Evolutionary conservation across 1,284 basidiomycete genomes (phyloP).

Genomic region (Cutaneotrichosporon cyanovorans): DNA sequence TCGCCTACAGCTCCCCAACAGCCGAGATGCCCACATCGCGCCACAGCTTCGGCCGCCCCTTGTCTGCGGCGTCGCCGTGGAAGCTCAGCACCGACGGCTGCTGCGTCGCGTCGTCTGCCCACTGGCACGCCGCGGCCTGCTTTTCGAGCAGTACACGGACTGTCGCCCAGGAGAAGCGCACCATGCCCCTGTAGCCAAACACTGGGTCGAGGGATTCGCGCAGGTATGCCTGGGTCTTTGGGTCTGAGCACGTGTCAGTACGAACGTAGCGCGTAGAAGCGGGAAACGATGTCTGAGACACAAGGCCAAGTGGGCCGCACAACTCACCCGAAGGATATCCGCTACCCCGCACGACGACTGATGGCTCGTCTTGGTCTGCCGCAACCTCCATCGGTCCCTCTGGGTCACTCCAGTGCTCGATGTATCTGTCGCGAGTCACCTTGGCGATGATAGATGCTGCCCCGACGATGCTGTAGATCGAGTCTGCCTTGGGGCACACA

Average conservation of each 20-base stretch:
- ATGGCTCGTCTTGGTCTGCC: background rate
- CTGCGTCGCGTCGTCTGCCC: slow-evolving; percentile 71
- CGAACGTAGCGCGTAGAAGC: too few relatives aligned
- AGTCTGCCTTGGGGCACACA: slow-evolving; percentile 87
- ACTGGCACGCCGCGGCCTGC: slow-evolving; percentile 65
- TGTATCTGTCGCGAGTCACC: slow-evolving; percentile 80
- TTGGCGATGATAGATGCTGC: slow-evolving; percentile 96
- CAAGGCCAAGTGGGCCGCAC: background rate
- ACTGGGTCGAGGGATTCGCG: slow-evolving; percentile 69
- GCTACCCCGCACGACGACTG: slow-evolving; percentile 52
- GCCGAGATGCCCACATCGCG: slow-evolving; percentile 66
- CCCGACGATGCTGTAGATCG: slow-evolving; percentile 90
- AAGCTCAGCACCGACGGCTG: slow-evolving; percentile 62
- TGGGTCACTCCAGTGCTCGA: slow-evolving; percentile 67
- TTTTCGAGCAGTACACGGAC: slow-evolving; percentile 81
- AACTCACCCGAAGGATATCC: slow-evolving; percentile 78
- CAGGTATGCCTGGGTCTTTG: slow-evolving; percentile 84
- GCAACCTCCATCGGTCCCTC: slow-evolving; percentile 29
- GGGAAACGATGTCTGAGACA: too few relatives aligned
- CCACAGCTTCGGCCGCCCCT: slow-evolving; percentile 61
- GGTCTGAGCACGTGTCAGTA: slow-evolving; percentile 53
- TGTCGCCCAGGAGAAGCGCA: slow-evolving; percentile 93
- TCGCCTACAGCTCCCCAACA: slow-evolving; percentile 49
- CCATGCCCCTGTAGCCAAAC: slow-evolving; percentile 86
- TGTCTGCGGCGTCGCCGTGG: slow-evolving; percentile 59